A percentile compares a stretch with the other conserved stretches of the same genome.
Conservation (phyloP, 1,139 yeast species). For the Taphrina wiesneri region DNA sequence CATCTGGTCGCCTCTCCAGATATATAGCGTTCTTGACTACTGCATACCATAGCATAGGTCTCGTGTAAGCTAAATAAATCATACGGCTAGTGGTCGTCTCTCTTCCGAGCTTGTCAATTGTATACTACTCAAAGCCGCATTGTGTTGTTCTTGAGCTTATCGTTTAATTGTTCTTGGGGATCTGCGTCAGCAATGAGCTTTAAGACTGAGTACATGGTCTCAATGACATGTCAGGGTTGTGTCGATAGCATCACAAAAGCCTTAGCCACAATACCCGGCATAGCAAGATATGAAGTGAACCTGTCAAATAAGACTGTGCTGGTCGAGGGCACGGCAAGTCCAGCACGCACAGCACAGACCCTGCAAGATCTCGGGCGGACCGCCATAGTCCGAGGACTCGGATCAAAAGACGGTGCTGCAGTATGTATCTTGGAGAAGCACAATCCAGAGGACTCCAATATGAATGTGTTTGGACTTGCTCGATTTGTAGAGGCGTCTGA, state of each 20-base stretch:
- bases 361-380: slow-evolving; percentile 77
- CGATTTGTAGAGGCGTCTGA: slow-evolving; percentile 71
- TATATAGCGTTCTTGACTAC: background rate
- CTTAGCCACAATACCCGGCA: slow-evolving; percentile 51
- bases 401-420: slow-evolving; percentile 83
- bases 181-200: background rate
- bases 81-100: too few species aligned
- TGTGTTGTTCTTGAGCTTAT: background rate
- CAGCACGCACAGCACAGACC: slow-evolving; percentile 64
- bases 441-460: slow-evolving; percentile 51
- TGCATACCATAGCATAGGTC: too few species aligned
- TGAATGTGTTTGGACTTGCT: slow-evolving; percentile 83
- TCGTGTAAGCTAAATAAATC: too few species aligned
- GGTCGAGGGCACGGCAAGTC: slow-evolving; percentile 66
- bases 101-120: background rate
- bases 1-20: too few species aligned
- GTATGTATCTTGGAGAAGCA: slow-evolving; percentile 84
- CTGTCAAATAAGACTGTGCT: slow-evolving; percentile 59
- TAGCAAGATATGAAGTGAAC: slow-evolving; percentile 56
- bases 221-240: slow-evolving; percentile 71
- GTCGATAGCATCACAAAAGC: slow-evolving; percentile 61
- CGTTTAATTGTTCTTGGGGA: too few species aligned
- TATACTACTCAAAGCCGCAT: too few species aligned
- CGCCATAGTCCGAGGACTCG: slow-evolving; percentile 90
- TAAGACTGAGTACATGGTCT: slow-evolving; percentile 72